Base-by-base conservation (phyloP, 2,329 filamentous ascomycete species). In the Phaeosphaeria sp. region DNA sequence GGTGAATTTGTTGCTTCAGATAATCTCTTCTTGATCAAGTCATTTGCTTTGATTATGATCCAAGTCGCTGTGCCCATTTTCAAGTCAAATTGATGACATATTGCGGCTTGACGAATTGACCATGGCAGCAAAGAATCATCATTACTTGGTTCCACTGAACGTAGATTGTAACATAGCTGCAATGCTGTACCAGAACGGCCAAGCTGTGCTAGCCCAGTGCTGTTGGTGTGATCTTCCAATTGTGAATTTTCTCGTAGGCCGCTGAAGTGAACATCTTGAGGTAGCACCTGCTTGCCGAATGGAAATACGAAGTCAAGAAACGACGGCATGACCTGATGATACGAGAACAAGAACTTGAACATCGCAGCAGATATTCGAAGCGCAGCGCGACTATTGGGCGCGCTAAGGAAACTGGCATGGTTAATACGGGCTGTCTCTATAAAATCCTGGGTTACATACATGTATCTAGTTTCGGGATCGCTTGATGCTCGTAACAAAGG, bases 61-160 rank as follows among this genome's bases (percentile, higher is more conserved):
- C 79, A 81, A 0, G 72, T 55, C 4, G 71, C 50, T 27, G 61
- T 61, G 2, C 73, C 71, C 21, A 62, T 74, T 18, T 71, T 55
- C 1, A 77, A 20, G 57, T 82, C 79, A 48, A 80, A 79, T 0
- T 72, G 72, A 51, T 81, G 77, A 56, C 79, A 75, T 2, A 76
- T 53, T 6, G 74, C 73, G 6, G 69, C 69, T 53, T 79, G 75
- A 2, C 79, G 69, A 21, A 79, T 68, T 3, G 75, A 76, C 78
- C 78, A 80, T 1, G 64, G 63, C 49, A 66, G 53, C 13, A 55
- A 43, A 49, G 33, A 8, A 7, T 64, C 53, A 25, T 47, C 53
- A 42, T 51, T 51, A 4, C 66, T 72, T 24, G 51, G 56, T 36
- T 73, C 77, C 9, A 76, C 73, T 5, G 76, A 79, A 33, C 76